Base-by-base conservation (phyloP, 805 yeast species). In the Saccharomycodes ludwigii region DNA sequence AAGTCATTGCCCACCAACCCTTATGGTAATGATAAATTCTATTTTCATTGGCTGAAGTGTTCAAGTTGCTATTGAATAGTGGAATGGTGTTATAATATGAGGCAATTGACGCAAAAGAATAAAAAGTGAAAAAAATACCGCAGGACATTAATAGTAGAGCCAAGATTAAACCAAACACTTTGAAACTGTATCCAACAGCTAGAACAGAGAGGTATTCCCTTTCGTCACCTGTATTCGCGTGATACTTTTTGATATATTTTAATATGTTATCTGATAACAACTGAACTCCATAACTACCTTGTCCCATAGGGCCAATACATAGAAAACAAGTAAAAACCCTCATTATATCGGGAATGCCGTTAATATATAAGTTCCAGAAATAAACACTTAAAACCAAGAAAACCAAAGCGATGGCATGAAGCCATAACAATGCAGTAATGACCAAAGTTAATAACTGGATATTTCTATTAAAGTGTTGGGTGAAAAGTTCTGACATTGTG, bases 221-320 rank as follows among this genome's bases (percentile, higher is more conserved):
- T 14, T 18, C 13, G 27, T 21, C 30, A 40, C 41, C 33, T 37
- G 22, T 17, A 26, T 23, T 44, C 12, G 43, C 46, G 35, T 42
- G 42, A 27, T 44, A 44, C 18, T 15, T 27, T 8, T 36, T 40
- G 4, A 37, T 44, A 30, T 56, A 52, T 12, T 35, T 24, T 34
- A 44, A 45, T 33, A 40, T 43, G 44, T 71, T 67, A 18, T 54
- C 44, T 6, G 82, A 76, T 38, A 73, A 58, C 30, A 69, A 52
- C 39, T 76, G 53, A 10, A 80, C 64, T 2, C 80, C 81, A 52
- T 63, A 81, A 2, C 82, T 68, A 2, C 91, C 94, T 54, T 85
- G 95, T 13, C 95, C 95, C 47, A 80, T 52, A 25, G 86, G 76
- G 6, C 95, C 95, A 28, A 84, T 59, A 1, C 93, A 85, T 32